phyloP scores from a whole-genome alignment of 2,329 filamentous ascomycete genomes.

The Monascus ruber region DNA sequence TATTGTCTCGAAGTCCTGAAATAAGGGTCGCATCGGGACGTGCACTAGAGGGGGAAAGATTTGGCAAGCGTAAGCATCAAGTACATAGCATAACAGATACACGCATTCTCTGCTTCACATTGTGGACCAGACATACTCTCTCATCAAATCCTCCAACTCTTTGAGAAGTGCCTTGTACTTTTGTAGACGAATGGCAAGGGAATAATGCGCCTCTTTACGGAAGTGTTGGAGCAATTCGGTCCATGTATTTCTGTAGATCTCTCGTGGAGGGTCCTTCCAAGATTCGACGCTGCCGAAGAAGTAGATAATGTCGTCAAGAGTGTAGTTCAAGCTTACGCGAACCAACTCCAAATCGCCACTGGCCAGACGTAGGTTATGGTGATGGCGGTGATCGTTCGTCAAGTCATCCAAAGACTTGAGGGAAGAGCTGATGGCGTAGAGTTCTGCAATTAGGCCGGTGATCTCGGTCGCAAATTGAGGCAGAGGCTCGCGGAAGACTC shows the following conservation, averaged over 20 bases:
- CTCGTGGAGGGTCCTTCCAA: slow-evolving; percentile 12
- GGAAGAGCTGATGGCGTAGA: slow-evolving; percentile 43
- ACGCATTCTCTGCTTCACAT: not conserved
- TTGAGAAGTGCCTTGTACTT: slow-evolving; percentile 41
- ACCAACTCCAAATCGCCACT: slow-evolving; percentile 38
- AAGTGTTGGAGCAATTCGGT: slow-evolving; percentile 37
- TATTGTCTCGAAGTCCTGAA: slow-evolving; percentile 12
- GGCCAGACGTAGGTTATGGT: slow-evolving; percentile 28
- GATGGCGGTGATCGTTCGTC: slow-evolving; percentile 29
- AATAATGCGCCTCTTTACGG: slow-evolving; percentile 34
- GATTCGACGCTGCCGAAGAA: slow-evolving; percentile 33
- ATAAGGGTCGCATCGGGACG: slow-evolving; percentile 15
- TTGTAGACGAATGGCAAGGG: slow-evolving; percentile 37
- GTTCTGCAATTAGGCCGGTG: slow-evolving; percentile 41
- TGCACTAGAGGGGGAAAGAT: slow-evolving; percentile 2
- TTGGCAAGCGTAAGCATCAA: slow-evolving; percentile 3
- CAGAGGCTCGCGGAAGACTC: slow-evolving; percentile 39
- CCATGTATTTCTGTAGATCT: slow-evolving; percentile 41
- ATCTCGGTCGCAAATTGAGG: slow-evolving; percentile 42
- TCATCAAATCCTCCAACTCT: slow-evolving; percentile 33
- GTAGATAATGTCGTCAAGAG: slow-evolving; percentile 39
- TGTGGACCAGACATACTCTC: slow-evolving; percentile 29
- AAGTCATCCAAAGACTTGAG: slow-evolving; percentile 39
- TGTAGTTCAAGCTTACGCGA: slow-evolving; percentile 39
- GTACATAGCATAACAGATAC: not conserved